A percentile compares a stretch with the other conserved stretches of the same genome.
Evolutionary conservation across 2,329 filamentous ascomycete species (phyloP).

Genomic region (Fusarium pseudocircinatum): DNA sequence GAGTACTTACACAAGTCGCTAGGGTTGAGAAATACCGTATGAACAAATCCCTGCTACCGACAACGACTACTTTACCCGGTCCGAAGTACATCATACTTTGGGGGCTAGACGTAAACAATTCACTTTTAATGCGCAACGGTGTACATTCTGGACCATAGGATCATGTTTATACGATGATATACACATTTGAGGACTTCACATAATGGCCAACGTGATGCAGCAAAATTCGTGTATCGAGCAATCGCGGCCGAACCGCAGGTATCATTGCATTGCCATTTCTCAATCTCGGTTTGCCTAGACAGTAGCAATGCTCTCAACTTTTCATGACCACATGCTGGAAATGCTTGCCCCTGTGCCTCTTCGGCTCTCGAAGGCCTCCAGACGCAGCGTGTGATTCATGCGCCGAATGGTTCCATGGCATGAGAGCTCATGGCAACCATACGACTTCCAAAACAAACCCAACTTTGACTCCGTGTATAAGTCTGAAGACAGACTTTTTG

Average conservation of each 20-base stretch:
- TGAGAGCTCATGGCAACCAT: slow-evolving; percentile 26
- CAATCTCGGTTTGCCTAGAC: slow-evolving; percentile 32
- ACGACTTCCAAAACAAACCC: slow-evolving; percentile 33
- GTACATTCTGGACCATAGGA: background rate
- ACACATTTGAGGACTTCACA: background rate
- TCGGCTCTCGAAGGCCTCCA: background rate
- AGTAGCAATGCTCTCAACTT: slow-evolving; percentile 37
- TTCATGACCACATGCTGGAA: slow-evolving; percentile 22
- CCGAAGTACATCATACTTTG: background rate
- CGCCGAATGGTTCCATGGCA: slow-evolving; percentile 8
- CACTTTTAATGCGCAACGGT: background rate
- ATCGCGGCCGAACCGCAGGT: slow-evolving; percentile 33
- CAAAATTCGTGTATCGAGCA: slow-evolving; percentile 26
- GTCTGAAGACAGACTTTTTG: slow-evolving; percentile 33
- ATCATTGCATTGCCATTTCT: slow-evolving; percentile 43
- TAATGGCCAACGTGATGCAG: background rate
- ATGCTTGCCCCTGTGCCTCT: slow-evolving; percentile 8
- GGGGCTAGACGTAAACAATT: background rate
- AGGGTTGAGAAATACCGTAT: background rate
- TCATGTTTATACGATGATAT: background rate
- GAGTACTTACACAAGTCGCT: background rate
- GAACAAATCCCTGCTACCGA: background rate
- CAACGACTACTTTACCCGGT: background rate
- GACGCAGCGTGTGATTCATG: slow-evolving; percentile 25
- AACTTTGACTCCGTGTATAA: slow-evolving; percentile 38